Base-by-base conservation (phyloP, 2,329 filamentous ascomycete species). In the Ascosphaera aggregata region DNA sequence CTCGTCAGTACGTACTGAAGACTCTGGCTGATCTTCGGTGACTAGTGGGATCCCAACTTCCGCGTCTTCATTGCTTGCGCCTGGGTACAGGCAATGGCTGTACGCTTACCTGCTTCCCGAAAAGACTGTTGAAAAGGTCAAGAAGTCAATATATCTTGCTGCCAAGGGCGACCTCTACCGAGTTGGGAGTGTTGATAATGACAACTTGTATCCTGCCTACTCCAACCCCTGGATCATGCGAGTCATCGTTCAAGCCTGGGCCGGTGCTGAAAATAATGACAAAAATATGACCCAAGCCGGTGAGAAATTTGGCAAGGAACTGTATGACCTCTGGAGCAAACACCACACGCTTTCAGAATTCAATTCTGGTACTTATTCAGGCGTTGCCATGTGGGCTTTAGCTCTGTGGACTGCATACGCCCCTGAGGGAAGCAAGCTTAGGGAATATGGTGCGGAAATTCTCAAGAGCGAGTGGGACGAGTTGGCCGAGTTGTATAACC, bases 1-100 rank as follows among this genome's bases (percentile, higher is more conserved):
- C n/a, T n/a, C n/a, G n/a, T n/a, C n/a, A n/a, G n/a, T n/a, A 1
- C 50, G 60, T 0, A 37, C 43, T 11, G 48, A 49, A 31, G 30
- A 27, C 41, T 42, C 24, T 5, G n/a, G 8, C 36, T 18, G 8
- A 38, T 51, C 3, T 67, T 69, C 24, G 71, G 73, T 47, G 60
- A 63, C 40, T 62, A 64, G 0, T 75, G 68, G 66, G 71, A 75
- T 45, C 69, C 70, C 1, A 75, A 76, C 43, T 75, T 71, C 71
- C 59, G 71, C 38, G 71, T 70, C 1, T 75, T 76, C 41, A 60
- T 75, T 24, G 68, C 69, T 9, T 72, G 68, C 0, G 63, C 67
- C 0, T 60, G 75, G 11, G 63, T 75, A 18, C 54, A 74, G 32
- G 64, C 64, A 18, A 17, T 71, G 75, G 47, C 70, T 75, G 44